Evolutionary conservation across 441 rosid species (phyloP), one percentile per base, ranked within the genome.

Genomic region (Hypseocharis bilobata): DNA sequence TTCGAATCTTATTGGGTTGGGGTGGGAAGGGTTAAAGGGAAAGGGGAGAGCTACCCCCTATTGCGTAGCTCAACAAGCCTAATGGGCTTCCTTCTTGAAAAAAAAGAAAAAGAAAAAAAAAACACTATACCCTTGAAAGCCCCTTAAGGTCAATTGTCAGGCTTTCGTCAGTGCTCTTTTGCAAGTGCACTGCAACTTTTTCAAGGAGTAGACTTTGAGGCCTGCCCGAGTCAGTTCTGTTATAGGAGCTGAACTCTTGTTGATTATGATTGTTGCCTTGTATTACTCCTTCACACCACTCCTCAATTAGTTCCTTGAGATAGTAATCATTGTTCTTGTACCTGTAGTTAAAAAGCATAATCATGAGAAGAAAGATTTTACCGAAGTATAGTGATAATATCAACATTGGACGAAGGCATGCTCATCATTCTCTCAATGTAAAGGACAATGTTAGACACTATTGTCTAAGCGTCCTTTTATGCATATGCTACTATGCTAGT

Each of bases 231-330:
- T 77, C 74, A 2, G 82, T 77, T 69, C 71, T 77, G 77, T 73
- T 71, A 60, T 42, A 70, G 66, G 75, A 57, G 62, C 69, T 73
- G 72, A 65, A 34, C 72, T 74, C 77, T 62, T 59, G 76, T 64
- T 62, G 77, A 69, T 71, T 75, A 47, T 60, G 78, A 73, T 71
- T 16, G 62, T 76, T 83, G 63, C 70, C 83, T 68, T 75, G 88
- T 72, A 90, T 77, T 63, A 88, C 92, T 70, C 92, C 97, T 86
- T 92, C 96, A 54, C 96, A 88, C 98, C 97, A 90, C 69, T 93
- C 97, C 78, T 90, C 97, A 32, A 90, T 88, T 72, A 88, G 85
- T 71, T 75, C 86, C 83, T 85, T 84, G 61, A 93, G 97, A 80
- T 78, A 90, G 72, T 75, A 75, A 75, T 93, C 96, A 65, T 85